Conservation (phyloP, 1,284 basidiomycete genomes). For the Malassezia cuniculi region DNA sequence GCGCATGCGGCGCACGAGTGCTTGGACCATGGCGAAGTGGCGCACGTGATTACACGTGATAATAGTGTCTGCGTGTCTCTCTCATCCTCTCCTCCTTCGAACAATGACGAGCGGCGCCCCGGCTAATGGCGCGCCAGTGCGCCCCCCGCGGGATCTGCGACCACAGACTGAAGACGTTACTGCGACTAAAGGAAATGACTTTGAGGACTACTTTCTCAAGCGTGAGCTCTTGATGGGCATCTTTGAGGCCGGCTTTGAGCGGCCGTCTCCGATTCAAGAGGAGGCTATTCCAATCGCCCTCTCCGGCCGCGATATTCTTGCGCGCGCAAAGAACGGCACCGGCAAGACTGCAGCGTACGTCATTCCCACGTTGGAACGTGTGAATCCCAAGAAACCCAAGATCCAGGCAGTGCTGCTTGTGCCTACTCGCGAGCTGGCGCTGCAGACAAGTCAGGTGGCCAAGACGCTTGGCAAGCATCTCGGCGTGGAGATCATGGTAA, state of each 20-base stretch:
- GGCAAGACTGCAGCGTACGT: constrained; percentile 91
- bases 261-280: constrained; percentile 94
- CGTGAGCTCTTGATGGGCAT: constrained; percentile 45
- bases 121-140: constrained; percentile 12
- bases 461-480: constrained; percentile 94
- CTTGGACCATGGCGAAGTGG: not conserved
- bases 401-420: constrained; percentile 57
- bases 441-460: constrained; percentile 85
- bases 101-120: constrained; percentile 8
- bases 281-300: constrained; percentile 54
- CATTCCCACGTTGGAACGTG: constrained; percentile 85
- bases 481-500: constrained; percentile 93
- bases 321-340: constrained; percentile 51
- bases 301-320: constrained; percentile 62
- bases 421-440: constrained; percentile 42
- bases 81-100: not conserved
- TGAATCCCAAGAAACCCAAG: constrained; percentile 72
- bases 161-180: constrained; percentile 45
- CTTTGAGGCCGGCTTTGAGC: constrained; percentile 58
- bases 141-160: constrained; percentile 27
- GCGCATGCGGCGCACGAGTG: constrained; percentile 1
- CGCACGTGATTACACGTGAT: no score
- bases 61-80: constrained; percentile 1
- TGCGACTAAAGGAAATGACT: constrained; percentile 44
- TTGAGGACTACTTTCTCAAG: constrained; percentile 45